Conservation (phyloP, 768 basidiomycete species). For the Tulasnella sp. region DNA sequence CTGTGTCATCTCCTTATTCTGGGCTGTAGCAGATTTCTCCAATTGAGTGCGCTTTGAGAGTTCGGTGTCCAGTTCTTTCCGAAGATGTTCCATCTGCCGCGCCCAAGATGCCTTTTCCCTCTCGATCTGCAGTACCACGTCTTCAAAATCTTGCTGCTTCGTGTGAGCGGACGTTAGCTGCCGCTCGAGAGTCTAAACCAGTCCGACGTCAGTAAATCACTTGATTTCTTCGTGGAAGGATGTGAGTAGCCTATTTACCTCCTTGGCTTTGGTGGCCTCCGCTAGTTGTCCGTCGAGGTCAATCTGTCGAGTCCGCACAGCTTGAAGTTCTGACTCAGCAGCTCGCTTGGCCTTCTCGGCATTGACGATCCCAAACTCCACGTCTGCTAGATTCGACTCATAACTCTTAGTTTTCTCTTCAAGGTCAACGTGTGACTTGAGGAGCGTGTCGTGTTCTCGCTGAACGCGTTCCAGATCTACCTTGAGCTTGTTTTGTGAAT, state of each 20-base stretch:
- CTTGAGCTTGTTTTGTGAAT: constrained; percentile 62
- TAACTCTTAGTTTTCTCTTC: constrained; percentile 34
- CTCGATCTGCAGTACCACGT: constrained; percentile 73
- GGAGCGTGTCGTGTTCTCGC: constrained; percentile 50
- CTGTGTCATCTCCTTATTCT: constrained; percentile 59
- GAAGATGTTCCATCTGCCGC: constrained; percentile 57
- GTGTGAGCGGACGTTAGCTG: constrained; percentile 61
- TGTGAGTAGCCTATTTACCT: constrained; percentile 42
- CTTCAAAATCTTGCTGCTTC: constrained; percentile 80
- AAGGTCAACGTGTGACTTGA: constrained; percentile 54
- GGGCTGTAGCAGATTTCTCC: constrained; percentile 50
- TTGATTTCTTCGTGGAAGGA: not conserved
- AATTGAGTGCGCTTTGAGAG: constrained; percentile 59
- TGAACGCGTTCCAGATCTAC: constrained; percentile 58
- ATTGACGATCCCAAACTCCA: constrained; percentile 41
- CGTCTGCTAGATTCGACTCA: constrained; percentile 36
- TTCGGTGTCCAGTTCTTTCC: constrained; percentile 68
- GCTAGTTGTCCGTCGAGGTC: constrained; percentile 55
- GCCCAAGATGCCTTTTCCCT: constrained; percentile 66
- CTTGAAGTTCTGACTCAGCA: constrained; percentile 62
- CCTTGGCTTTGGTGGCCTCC: constrained; percentile 54
- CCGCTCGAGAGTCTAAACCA: constrained; percentile 58
- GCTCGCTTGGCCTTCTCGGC: constrained; percentile 59
- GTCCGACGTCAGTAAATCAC: not conserved
- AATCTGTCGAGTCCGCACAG: constrained; percentile 55